Percentiles rank a stretch among this genome's conserved stretches.
These are phyloP conservation scores for Lactarius psammicola DNA, from an alignment of 768 basidiomycete species.

Conservation along the genomic window DNA sequence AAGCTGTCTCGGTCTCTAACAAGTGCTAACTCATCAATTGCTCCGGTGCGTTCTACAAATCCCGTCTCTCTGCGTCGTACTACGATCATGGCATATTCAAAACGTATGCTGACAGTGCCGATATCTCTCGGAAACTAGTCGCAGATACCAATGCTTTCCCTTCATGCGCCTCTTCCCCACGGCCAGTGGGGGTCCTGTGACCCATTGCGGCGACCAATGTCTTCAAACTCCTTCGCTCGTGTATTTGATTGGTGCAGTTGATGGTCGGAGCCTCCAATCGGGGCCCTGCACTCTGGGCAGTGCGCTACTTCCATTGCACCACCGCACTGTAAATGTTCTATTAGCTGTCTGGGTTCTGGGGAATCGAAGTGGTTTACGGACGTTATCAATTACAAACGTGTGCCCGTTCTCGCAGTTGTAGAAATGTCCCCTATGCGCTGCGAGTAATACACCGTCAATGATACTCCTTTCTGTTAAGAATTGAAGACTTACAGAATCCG, in stretches of 20 bases:
- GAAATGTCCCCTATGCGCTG: conserved; percentile 36
- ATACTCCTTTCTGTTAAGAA: background rate
- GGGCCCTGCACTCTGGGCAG: conserved; percentile 59
- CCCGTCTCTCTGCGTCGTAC: too few species aligned
- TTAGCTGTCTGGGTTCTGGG: conserved; percentile 6
- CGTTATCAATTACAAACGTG: conserved; percentile 57
- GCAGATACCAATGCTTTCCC: too few species aligned
- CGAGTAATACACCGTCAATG: background rate
- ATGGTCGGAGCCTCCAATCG: conserved; percentile 52
- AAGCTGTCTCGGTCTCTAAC: too few species aligned
- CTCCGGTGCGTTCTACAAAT: too few species aligned
- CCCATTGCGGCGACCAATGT: conserved; percentile 39
- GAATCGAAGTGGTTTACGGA: conserved; percentile 32
- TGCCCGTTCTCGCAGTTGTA: conserved; percentile 53
- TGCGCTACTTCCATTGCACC: conserved; percentile 47
- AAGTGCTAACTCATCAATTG: too few species aligned
- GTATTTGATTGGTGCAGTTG: conserved; percentile 44
- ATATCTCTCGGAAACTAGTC: too few species aligned
- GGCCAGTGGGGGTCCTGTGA: conserved; percentile 36
- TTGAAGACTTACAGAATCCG: conserved; percentile 30
- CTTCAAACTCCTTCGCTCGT: conserved; percentile 46
- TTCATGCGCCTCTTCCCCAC: conserved; percentile 30
- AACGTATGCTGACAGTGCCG: too few species aligned
- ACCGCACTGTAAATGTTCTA: conserved; percentile 47
- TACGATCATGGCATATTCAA: too few species aligned